Conservation (phyloP, 352 stramenopile genomes). For the Thalassiosira sp. region DNA sequence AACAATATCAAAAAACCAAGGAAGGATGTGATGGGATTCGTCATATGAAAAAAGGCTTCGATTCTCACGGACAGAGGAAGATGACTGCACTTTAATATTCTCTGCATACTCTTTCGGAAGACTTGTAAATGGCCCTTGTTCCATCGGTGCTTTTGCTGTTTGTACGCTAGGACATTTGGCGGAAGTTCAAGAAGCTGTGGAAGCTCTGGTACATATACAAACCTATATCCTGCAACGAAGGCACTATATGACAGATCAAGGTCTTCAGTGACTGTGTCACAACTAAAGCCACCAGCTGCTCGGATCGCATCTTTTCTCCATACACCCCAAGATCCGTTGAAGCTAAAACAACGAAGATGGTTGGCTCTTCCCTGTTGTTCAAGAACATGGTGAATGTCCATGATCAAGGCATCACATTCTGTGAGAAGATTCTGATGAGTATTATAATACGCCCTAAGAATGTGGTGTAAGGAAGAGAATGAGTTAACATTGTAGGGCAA, state of each 20-base stretch:
- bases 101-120: slow-evolving; percentile 4
- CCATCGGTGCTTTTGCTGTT: slow-evolving; percentile 46
- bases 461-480: too few species aligned
- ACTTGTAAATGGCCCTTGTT: slow-evolving; percentile 43
- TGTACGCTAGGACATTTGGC: slow-evolving; percentile 17
- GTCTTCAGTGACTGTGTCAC: slow-evolving; percentile 46
- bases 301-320: slow-evolving; percentile 33
- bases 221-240: slow-evolving; percentile 29
- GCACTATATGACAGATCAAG: slow-evolving; percentile 28
- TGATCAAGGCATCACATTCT: slow-evolving; percentile 25
- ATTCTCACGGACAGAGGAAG: slow-evolving; percentile 19
- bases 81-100: slow-evolving; percentile 8
- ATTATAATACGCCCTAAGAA: slow-evolving; percentile 27
- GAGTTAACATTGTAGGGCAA: too few species aligned
- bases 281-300: slow-evolving; percentile 24
- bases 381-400: slow-evolving; percentile 26
- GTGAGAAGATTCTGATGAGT: slow-evolving; percentile 38
- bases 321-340: slow-evolving; percentile 40
- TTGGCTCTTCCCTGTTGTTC: slow-evolving; percentile 17
- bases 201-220: slow-evolving; percentile 22
- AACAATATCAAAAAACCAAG: slow-evolving; percentile 7
- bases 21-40: not conserved
- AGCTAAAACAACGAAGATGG: slow-evolving; percentile 16
- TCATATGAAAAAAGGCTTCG: slow-evolving; percentile 31
- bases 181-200: slow-evolving; percentile 33